These are phyloP conservation scores for Fomitopsis pinicola DNA, from an alignment of 1,284 basidiomycete species.

Conservation along the genomic window DNA sequence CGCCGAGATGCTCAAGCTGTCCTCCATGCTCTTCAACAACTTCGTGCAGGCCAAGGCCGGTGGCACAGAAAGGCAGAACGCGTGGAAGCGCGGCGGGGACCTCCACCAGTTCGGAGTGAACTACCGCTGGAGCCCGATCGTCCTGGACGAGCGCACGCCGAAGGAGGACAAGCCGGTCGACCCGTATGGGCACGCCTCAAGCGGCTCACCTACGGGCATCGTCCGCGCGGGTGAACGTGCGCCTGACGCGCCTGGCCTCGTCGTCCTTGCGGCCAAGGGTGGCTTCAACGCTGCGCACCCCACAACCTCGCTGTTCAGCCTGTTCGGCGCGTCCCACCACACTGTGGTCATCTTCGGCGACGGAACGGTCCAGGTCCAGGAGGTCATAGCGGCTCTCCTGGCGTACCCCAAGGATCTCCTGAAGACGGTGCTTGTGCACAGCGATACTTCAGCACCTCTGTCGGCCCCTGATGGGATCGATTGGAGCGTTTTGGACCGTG, in stretches of 20 bases:
- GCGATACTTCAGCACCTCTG: not conserved
- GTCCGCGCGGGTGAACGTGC: conserved; percentile 42
- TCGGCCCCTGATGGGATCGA: not conserved
- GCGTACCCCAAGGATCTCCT: conserved; percentile 3
- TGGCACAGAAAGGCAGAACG: not conserved
- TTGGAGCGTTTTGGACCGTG: conserved; percentile 10
- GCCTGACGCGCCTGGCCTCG: conserved; percentile 38
- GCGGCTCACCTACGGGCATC: not conserved
- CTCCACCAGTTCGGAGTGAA: conserved; percentile 41
- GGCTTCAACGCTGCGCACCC: not conserved
- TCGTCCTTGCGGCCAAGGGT: conserved; percentile 3
- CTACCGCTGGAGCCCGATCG: conserved; percentile 41
- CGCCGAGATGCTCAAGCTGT: conserved; percentile 19
- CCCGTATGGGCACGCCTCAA: conserved; percentile 15
- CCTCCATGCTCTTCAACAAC: conserved; percentile 11
- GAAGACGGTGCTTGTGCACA: conserved; percentile 5
- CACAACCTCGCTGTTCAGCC: conserved; percentile 11
- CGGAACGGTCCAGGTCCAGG: not conserved
- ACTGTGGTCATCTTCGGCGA: conserved; percentile 19
- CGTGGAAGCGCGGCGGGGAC: conserved; percentile 12
- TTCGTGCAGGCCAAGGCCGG: not conserved
- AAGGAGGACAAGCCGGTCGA: conserved; percentile 12
- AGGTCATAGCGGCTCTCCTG: not conserved
- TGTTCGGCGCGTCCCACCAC: conserved; percentile 13
- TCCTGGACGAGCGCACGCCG: conserved; percentile 31